Percentiles rank a stretch among this genome's conserved stretches.
These are phyloP conservation scores for Yamadazyma membranifaciens DNA, from an alignment of 1,139 yeast genomes.

Conservation along the genomic window DNA sequence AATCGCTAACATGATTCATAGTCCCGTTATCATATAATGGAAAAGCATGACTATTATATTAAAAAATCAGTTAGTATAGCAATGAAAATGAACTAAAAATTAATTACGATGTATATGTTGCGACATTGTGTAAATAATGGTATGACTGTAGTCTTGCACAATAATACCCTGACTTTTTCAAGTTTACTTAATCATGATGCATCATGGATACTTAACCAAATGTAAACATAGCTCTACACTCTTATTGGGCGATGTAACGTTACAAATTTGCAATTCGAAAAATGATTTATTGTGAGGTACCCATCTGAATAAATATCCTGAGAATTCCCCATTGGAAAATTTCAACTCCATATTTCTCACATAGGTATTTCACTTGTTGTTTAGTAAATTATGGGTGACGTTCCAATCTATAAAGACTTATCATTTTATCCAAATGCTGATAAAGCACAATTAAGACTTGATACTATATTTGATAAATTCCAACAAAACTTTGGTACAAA, in stretches of 20 bases:
- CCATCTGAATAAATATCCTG: not conserved
- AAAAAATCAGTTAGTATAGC: no score
- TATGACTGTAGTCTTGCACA: no score
- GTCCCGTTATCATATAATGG: no score
- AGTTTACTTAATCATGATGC: no score
- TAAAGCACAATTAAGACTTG: conserved; percentile 26
- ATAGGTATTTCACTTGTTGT: no score
- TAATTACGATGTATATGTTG: no score
- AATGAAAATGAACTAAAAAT: no score
- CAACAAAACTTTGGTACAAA: conserved; percentile 17
- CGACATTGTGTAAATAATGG: no score
- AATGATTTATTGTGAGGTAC: not conserved
- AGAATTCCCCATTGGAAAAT: not conserved
- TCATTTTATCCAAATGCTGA: conserved; percentile 33
- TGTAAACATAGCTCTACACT: not conserved
- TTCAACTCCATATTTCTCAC: not conserved
- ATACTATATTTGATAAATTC: conserved; percentile 21
- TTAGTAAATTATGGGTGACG: conserved; percentile 12
- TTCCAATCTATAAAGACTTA: conserved; percentile 36
- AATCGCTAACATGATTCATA: no score
- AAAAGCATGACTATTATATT: no score
- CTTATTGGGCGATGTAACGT: conserved; percentile 11
- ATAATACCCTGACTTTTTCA: no score
- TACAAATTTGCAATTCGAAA: conserved; percentile 6
- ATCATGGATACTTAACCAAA: no score